Evolutionary conservation across 2,329 filamentous ascomycete genomes (phyloP), one percentile per base, ranked within the genome.

Genomic region (Trichoderma semiorbis): DNA sequence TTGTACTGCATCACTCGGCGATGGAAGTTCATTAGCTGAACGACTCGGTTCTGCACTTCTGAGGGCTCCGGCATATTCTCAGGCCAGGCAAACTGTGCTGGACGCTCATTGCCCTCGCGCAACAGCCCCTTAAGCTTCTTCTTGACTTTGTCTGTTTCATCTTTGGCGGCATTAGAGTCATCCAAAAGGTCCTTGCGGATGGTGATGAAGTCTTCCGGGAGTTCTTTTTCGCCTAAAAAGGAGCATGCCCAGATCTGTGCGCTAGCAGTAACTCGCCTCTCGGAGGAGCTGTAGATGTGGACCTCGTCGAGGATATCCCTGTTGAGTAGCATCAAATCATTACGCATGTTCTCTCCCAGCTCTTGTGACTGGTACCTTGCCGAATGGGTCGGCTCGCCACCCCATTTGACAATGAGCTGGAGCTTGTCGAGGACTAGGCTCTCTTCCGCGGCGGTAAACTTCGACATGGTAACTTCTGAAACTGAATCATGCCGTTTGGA

Each of bases 111-210:
- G n/a, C 95, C 96, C 80, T 97, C 93, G 34, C 96, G 91, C 72
- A 99, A 83, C 24, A 99, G 86, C 1, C 93, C 91, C 84, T 99
- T 99, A 32, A 99, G 88, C 89, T 97, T 98, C 88, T 99, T 99
- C 87, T 99, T 99, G 70, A 99, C 96, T 82, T 97, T 98, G 83
- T 99, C 97, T 93, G 98, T 99, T 78, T 97, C 94, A 80, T 99
- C 96, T 81, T 99, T 99, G 72, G 96, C 96, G 5, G 96, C 96
- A 80, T 99, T 99, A 0, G 95, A 98, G 79, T 99, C 96, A 80
- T 99, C 96, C 3, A 99, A 85, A 7, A 99, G 87, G 81, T 98
- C 95, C 80, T 99, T 99, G 68, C 96, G 91, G 71, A 98, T 91
- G 39, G 90, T 92, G 74, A 99, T 97, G 75, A 93, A 94, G 77